Percentiles rank a stretch among this genome's conserved stretches.
phyloP scores from a whole-genome alignment of 83 land plant genomes.

The Picea mariana region DNA sequence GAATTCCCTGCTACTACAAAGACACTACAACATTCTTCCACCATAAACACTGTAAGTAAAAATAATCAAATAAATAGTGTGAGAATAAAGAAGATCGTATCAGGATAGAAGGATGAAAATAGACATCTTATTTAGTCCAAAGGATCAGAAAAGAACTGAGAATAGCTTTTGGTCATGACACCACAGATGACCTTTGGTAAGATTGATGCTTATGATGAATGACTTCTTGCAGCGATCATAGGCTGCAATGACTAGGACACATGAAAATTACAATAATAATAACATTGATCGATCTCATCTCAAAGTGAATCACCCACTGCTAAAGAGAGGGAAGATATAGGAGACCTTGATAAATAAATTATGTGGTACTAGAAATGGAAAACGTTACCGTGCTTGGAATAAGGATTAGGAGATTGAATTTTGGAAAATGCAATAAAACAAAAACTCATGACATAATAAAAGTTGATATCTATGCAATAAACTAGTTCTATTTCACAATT shows the following conservation, averaged over 20 bases:
- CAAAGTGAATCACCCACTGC: conserved; percentile 33
- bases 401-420: conserved; percentile 92
- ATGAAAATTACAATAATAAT: conserved; percentile 18
- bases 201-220: conserved; percentile 55
- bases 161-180: conserved; percentile 59
- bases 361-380: conserved; percentile 68
- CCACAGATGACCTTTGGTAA: conserved; percentile 37
- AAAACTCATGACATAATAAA: conserved; percentile 21
- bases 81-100: conserved; percentile 70
- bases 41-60: background rate
- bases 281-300: conserved; percentile 22
- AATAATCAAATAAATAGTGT: conserved; percentile 29
- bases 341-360: conserved; percentile 85
- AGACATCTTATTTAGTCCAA: conserved; percentile 51
- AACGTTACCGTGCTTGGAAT: conserved; percentile 67
- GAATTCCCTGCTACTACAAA: background rate
- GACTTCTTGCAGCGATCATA: conserved; percentile 79
- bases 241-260: conserved; percentile 44
- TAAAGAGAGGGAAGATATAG: conserved; percentile 63
- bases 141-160: conserved; percentile 64
- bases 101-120: conserved; percentile 51
- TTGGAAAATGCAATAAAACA: conserved; percentile 66
- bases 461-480: too few species aligned
- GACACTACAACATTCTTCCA: background rate
- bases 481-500: too few species aligned